These are phyloP conservation scores for Pythium rhizo-oryzae DNA, from an alignment of 352 stramenopile species.

Conservation along the genomic window DNA sequence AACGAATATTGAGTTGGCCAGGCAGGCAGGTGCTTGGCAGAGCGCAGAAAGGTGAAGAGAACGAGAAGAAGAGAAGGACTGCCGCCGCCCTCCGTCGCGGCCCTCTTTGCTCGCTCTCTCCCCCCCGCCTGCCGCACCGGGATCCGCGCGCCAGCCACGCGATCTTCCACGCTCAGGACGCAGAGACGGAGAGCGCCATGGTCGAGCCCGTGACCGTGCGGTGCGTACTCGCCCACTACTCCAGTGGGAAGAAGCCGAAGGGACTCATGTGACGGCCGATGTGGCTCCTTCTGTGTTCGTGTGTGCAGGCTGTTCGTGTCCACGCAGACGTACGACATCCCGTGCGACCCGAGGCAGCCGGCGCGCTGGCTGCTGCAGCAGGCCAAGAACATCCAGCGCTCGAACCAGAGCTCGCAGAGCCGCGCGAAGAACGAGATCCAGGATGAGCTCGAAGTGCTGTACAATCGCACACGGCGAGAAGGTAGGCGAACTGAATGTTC, in stretches of 20 bases:
- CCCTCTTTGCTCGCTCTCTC: not conserved
- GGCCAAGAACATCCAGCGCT: slow-evolving; percentile 76
- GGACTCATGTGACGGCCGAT: not conserved
- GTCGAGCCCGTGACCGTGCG: slow-evolving; percentile 54
- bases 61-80: slow-evolving; percentile 1
- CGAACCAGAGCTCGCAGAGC: slow-evolving; percentile 34
- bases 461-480: slow-evolving; percentile 67
- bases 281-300: not conserved
- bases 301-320: slow-evolving; percentile 62
- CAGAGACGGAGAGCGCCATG: slow-evolving; percentile 3
- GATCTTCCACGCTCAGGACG: not conserved
- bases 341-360: slow-evolving; percentile 70
- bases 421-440: slow-evolving; percentile 33
- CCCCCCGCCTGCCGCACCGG: not conserved
- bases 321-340: slow-evolving; percentile 85
- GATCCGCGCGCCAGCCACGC: not conserved
- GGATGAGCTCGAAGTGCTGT: slow-evolving; percentile 80
- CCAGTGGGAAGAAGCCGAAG: not conserved
- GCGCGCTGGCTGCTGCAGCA: slow-evolving; percentile 78
- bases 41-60: slow-evolving; percentile 7
- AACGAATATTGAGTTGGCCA: not conserved
- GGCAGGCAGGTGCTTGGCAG: not conserved
- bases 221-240: slow-evolving; percentile 27
- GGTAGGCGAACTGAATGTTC: too few relatives aligned
- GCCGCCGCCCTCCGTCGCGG: not conserved